Conservation (phyloP, 257 asterid genomes). For the Ballota nigra region DNA sequence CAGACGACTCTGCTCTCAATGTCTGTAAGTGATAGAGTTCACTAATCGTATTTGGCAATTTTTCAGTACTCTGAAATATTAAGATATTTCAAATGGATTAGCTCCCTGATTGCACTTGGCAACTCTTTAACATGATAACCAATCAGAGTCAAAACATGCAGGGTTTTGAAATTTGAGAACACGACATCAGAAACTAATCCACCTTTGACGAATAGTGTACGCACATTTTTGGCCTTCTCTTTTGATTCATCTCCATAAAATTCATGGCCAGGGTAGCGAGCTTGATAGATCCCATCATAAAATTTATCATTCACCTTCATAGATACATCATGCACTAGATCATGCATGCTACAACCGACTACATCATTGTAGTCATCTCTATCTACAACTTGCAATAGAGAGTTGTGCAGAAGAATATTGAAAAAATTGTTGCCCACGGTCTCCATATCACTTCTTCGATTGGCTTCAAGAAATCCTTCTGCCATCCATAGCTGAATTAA, state of each 20-base stretch:
- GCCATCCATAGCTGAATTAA: slow-evolving; percentile 3
- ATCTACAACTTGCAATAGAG: background rate
- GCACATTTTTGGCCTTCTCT: background rate
- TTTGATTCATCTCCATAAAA: background rate
- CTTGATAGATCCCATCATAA: background rate
- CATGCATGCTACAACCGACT: background rate
- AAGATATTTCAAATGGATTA: background rate
- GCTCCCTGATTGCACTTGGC: background rate
- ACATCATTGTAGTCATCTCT: background rate
- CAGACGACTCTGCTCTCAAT: background rate
- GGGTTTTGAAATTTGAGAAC: background rate
- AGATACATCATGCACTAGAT: slow-evolving; percentile 2
- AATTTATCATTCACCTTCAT: background rate
- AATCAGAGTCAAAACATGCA: background rate
- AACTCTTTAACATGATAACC: background rate
- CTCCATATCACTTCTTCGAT: background rate
- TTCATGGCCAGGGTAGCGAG: background rate
- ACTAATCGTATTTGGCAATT: background rate
- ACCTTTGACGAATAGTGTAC: background rate
- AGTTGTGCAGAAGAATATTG: background rate
- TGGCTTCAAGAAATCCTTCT: background rate
- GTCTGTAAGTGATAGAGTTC: background rate
- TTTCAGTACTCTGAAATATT: background rate
- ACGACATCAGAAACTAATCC: background rate
- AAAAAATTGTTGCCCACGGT: background rate